Conservation (phyloP, 2,329 filamentous ascomycete species). For the Trichophaea hybrida region DNA sequence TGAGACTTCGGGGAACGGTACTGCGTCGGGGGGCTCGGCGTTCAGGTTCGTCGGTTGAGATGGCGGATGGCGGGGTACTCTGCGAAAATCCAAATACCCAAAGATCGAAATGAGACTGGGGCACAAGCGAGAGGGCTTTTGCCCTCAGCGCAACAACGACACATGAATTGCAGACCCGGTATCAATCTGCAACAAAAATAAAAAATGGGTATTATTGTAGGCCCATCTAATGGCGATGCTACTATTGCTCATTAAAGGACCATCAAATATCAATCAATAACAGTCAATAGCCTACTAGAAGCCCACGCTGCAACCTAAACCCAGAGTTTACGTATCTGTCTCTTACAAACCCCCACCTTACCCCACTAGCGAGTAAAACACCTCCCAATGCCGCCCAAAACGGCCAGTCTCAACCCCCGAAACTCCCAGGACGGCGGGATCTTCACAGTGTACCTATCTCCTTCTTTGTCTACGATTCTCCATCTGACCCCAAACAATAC, state of each 20-base stretch:
- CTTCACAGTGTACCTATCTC: conserved; percentile 14
- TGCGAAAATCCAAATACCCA: background rate
- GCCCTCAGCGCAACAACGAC: background rate
- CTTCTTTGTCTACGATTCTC: background rate
- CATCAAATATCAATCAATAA: no score
- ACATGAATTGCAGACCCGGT: no score
- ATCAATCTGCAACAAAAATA: no score
- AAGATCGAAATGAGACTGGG: background rate
- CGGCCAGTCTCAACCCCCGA: conserved; percentile 4
- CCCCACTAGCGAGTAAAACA: background rate
- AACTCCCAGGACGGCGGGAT: conserved; percentile 7
- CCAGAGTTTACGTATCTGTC: no score
- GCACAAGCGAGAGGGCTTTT: background rate
- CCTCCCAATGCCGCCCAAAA: conserved; percentile 13
- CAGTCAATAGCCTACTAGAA: no score
- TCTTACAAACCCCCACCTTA: background rate
- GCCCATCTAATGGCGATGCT: no score
- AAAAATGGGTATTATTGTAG: no score
- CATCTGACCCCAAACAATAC: background rate
- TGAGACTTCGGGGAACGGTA: background rate
- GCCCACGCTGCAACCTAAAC: no score
- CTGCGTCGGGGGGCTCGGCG: background rate
- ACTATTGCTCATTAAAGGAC: no score
- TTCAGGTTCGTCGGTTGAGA: background rate
- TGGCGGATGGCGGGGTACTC: background rate